phyloP scores from a whole-genome alignment of 179 eudicot species.

The Spinacia oleracea region DNA sequence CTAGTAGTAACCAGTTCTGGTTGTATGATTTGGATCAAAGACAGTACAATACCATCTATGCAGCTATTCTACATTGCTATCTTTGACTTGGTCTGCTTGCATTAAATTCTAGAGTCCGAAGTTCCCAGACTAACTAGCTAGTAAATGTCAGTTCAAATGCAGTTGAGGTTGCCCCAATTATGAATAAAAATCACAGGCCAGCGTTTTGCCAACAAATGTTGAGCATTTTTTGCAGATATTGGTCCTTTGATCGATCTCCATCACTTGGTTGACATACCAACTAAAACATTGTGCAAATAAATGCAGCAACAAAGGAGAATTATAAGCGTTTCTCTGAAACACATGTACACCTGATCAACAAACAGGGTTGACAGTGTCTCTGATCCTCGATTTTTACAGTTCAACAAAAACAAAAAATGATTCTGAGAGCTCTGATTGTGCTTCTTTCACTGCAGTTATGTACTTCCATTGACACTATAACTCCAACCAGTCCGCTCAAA shows the following conservation, averaged over 20 bases:
- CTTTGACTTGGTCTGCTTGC: not conserved
- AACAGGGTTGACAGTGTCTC: not conserved
- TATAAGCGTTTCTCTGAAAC: not conserved
- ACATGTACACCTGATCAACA: not conserved
- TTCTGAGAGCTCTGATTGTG: conserved; percentile 26
- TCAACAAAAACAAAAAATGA: conserved; percentile 32
- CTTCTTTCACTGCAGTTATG: conserved; percentile 19
- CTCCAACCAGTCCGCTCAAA: conserved; percentile 28
- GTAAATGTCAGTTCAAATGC: not conserved
- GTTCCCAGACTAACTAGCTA: not conserved
- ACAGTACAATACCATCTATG: not conserved
- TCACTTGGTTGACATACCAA: not conserved
- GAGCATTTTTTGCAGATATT: not conserved
- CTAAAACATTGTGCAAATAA: not conserved
- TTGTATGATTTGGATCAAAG: not conserved
- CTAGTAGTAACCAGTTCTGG: not conserved
- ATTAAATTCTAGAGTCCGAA: not conserved
- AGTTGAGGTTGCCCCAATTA: not conserved
- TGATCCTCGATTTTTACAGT: not conserved
- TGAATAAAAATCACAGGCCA: not conserved
- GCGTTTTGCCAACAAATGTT: not conserved
- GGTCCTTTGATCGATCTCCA: not conserved
- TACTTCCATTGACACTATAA: conserved; percentile 35
- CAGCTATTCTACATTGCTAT: not conserved
- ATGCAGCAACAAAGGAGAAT: not conserved